phyloP scores from a whole-genome alignment of 805 yeast species.

The Sugiyamaella lignohabitans region DNA sequence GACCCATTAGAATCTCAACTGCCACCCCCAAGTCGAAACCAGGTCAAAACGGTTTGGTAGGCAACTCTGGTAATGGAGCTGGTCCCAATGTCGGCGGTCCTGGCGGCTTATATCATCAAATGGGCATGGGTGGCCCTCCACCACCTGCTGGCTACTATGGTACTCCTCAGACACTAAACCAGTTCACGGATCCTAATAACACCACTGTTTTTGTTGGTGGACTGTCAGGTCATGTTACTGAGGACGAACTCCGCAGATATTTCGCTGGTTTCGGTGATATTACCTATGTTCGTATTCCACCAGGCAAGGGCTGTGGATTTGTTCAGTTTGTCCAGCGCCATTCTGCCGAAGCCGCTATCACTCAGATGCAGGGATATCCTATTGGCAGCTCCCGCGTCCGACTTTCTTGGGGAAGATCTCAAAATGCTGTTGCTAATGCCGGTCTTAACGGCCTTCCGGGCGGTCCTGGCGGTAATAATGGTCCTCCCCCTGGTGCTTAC shows the following conservation, averaged over 20 bases:
- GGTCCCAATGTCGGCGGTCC: constrained; percentile 9
- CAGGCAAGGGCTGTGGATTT: constrained; percentile 81
- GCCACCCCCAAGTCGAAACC: constrained; percentile 49
- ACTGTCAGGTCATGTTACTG: constrained; percentile 49
- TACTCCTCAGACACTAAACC: constrained; percentile 29
- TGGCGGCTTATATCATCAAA: constrained; percentile 22
- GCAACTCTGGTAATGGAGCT: constrained; percentile 1
- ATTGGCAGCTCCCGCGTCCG: constrained; percentile 78
- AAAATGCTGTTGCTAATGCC: constrained; percentile 20
- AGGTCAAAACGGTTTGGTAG: constrained; percentile 10
- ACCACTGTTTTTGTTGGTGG: constrained; percentile 84
- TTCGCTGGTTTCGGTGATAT: constrained; percentile 68
- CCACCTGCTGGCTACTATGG: constrained; percentile 17
- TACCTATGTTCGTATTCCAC: constrained; percentile 54
- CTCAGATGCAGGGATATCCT: constrained; percentile 84
- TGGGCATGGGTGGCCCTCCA: constrained; percentile 19
- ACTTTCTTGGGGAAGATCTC: constrained; percentile 81
- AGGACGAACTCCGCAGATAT: constrained; percentile 51
- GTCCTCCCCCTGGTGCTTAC: constrained; percentile 22
- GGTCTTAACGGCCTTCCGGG: constrained; percentile 1
- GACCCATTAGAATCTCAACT: constrained; percentile 72
- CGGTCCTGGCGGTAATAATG: constrained; percentile 2
- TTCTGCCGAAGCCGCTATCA: constrained; percentile 80
- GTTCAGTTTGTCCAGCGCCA: constrained; percentile 72
- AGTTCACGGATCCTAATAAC: constrained; percentile 73